phyloP scores from a whole-genome alignment of 2,329 filamentous ascomycete genomes.

The Gaeumannomyces tritici region DNA sequence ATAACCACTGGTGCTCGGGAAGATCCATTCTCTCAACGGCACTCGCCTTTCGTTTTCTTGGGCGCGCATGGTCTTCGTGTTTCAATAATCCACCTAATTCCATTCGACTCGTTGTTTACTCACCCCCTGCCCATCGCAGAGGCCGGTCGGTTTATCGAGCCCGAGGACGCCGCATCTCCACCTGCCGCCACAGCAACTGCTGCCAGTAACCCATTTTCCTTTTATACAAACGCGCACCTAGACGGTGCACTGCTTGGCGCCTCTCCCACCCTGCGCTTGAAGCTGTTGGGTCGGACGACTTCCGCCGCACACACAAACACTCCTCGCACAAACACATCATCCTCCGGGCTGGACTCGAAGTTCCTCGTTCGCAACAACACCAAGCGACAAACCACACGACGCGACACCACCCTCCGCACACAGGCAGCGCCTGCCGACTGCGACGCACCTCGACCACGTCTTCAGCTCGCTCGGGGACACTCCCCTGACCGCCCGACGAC shows the following conservation, averaged over 20 bases:
- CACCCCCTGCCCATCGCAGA: slow-evolving; percentile 6
- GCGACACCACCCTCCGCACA: background rate
- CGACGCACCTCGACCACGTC: background rate
- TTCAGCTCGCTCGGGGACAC: background rate
- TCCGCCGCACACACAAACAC: slow-evolving; percentile 1
- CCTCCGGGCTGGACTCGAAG: slow-evolving; percentile 23
- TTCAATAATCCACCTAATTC: slow-evolving; percentile 32
- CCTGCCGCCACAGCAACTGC: slow-evolving; percentile 4
- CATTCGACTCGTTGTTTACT: slow-evolving; percentile 24
- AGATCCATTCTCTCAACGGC: slow-evolving; percentile 10
- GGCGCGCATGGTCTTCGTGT: slow-evolving; percentile 18
- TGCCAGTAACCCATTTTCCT: slow-evolving; percentile 4
- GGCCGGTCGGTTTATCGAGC: background rate
- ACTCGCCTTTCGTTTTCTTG: slow-evolving; percentile 16
- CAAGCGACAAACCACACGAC: slow-evolving; percentile 50
- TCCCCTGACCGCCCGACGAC: background rate
- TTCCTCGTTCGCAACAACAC: slow-evolving; percentile 32
- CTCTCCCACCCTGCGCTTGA: slow-evolving; percentile 16
- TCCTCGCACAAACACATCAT: slow-evolving; percentile 1
- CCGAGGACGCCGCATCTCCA: slow-evolving; percentile 1
- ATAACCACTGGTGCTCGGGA: slow-evolving; percentile 20
- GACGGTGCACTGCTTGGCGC: slow-evolving; percentile 13
- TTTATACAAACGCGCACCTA: slow-evolving; percentile 11
- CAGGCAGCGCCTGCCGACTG: background rate
- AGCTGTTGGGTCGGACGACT: slow-evolving; percentile 13